Evolutionary conservation across 164 flowering plant genomes (phyloP).

Genomic region (Vitis cinerea): DNA sequence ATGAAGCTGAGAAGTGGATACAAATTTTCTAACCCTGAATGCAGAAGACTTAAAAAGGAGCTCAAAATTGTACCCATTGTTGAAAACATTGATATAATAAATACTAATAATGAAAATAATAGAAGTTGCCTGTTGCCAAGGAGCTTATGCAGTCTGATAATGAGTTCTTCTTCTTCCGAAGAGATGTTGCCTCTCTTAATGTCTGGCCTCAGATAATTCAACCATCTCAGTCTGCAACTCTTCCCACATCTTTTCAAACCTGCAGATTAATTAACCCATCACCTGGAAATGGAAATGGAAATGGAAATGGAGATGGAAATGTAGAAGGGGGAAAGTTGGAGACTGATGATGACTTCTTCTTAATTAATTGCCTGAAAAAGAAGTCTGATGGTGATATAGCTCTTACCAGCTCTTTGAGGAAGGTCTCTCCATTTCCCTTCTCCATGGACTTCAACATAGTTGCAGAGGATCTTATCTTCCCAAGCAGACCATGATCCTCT

Average conservation of each 20-base stretch:
- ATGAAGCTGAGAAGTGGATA: no score
- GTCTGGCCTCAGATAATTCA: conserved; percentile 20
- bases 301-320: not conserved
- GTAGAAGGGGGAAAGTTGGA: not conserved
- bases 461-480: conserved; percentile 27
- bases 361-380: no score
- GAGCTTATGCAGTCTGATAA: conserved; percentile 24
- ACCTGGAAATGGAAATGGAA: not conserved
- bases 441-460: conserved; percentile 25
- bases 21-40: no score
- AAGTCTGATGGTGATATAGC: no score
- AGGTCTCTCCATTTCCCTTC: conserved; percentile 36
- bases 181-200: conserved; percentile 19
- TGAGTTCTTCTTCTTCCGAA: conserved; percentile 26
- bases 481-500: conserved; percentile 33
- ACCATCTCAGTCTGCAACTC: conserved; percentile 23
- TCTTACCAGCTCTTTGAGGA: conserved; percentile 29
- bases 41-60: no score
- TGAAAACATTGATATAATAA: not conserved
- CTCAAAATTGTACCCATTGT: no score
- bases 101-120: not conserved
- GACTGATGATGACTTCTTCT: no score
- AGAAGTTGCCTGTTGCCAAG: conserved; percentile 18
- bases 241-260: conserved; percentile 23
- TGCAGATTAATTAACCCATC: not conserved